Conservation (phyloP, 768 basidiomycete species). For the Auricularia heimuer region DNA sequence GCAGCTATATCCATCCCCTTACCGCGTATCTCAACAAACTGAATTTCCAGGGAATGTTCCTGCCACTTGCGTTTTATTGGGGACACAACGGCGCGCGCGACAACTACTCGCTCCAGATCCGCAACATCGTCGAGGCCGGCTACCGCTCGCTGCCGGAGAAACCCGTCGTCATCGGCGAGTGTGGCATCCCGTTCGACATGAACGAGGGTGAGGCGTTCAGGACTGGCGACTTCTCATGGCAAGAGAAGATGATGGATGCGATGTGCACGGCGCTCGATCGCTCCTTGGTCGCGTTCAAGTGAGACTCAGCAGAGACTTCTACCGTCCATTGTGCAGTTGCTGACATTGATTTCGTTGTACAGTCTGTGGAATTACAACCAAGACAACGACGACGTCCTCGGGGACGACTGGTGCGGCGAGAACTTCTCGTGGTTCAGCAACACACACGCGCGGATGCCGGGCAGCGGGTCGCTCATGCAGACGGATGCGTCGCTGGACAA, state of each 20-base stretch:
- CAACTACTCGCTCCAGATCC: conserved; percentile 76
- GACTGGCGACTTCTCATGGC: conserved; percentile 70
- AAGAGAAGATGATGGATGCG: conserved; percentile 89
- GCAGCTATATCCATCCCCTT: neutral
- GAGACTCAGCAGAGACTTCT: conserved; percentile 23
- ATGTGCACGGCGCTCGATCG: conserved; percentile 75
- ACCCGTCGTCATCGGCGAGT: conserved; percentile 86
- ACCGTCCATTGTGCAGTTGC: neutral
- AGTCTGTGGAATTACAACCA: conserved; percentile 97
- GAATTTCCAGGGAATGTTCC: conserved; percentile 68
- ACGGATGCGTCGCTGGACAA: conserved; percentile 65
- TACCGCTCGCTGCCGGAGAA: conserved; percentile 65
- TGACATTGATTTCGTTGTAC: conserved; percentile 1
- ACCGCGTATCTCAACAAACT: conserved; percentile 2
- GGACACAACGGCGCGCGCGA: conserved; percentile 71
- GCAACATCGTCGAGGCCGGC: conserved; percentile 62
- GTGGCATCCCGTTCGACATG: conserved; percentile 94
- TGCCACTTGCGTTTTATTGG: conserved; percentile 74
- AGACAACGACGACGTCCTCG: conserved; percentile 61
- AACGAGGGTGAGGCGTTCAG: conserved; percentile 68
- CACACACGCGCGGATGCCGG: conserved; percentile 21
- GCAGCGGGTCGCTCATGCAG: conserved; percentile 33
- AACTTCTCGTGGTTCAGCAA: conserved; percentile 87
- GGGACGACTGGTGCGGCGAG: conserved; percentile 93
- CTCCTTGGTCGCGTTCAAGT: conserved; percentile 78